Evolutionary conservation across 78 protist species (phyloP).

Genomic region (slime mould (Dictyostelium discoideum)): DNA sequence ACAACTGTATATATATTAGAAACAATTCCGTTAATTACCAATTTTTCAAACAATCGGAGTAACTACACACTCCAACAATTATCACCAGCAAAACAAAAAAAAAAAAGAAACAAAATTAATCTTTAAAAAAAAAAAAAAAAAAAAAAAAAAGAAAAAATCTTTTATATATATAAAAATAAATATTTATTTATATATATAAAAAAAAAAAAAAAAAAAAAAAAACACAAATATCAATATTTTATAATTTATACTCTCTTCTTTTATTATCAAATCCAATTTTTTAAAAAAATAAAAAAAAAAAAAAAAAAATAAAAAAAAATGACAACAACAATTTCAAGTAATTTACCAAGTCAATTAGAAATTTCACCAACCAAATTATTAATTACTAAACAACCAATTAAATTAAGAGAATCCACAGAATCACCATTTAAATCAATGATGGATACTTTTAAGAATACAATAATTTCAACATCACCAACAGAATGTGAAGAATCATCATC

Average conservation of each 20-base stretch:
- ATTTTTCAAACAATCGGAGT: constrained; percentile 5
- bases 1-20: not conserved
- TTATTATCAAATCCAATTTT: not conserved
- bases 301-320: not conserved
- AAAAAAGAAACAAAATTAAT: not conserved
- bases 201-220: not conserved
- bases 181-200: not conserved
- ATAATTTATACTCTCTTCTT: not conserved
- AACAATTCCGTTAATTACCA: not conserved
- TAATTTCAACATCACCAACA: not conserved
- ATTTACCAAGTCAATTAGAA: not conserved
- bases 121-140: not conserved
- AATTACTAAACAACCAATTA: constrained; percentile 9
- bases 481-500: not conserved
- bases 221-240: not conserved
- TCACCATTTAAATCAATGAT: constrained; percentile 18
- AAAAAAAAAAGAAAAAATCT: not conserved
- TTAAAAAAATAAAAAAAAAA: no score
- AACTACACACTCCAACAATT: not conserved
- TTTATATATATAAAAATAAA: not conserved
- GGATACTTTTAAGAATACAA: not conserved
- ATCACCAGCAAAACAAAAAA: not conserved
- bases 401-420: not conserved
- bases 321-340: not conserved
- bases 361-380: not conserved